These are phyloP conservation scores for Aspergillus tamarii DNA, from an alignment of 2,329 filamentous ascomycete genomes.

Conservation along the genomic window DNA sequence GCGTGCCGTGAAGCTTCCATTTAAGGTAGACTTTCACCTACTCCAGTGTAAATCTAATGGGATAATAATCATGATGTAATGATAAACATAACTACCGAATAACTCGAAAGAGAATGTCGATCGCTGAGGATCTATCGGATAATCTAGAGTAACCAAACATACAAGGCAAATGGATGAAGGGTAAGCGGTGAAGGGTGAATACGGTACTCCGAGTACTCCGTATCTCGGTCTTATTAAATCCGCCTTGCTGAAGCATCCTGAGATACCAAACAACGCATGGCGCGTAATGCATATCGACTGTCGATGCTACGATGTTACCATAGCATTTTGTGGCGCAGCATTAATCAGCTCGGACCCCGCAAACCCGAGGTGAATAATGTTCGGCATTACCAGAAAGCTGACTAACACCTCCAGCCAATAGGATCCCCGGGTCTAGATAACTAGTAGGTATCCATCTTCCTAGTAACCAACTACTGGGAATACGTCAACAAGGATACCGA, in stretches of 20 bases:
- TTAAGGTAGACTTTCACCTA: neutral
- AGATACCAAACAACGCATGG: neutral
- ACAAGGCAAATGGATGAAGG: neutral
- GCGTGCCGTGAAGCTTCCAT: neutral
- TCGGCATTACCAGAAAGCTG: neutral
- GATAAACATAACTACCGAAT: neutral
- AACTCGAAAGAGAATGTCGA: neutral
- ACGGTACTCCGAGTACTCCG: neutral
- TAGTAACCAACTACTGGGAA: conserved; percentile 51
- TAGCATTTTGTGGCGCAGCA: conserved; percentile 1
- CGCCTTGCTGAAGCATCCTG: neutral
- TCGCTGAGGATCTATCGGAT: neutral
- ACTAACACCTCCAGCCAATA: neutral
- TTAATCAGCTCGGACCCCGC: conserved; percentile 4
- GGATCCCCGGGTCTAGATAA: neutral
- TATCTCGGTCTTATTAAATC: neutral
- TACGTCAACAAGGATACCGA: conserved; percentile 25
- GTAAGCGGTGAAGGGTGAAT: neutral
- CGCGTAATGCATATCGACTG: neutral
- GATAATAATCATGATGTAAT: neutral
- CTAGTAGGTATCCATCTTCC: conserved; percentile 41
- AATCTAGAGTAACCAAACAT: neutral
- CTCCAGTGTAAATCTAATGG: neutral
- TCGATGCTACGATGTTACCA: neutral
- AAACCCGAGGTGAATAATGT: neutral